phyloP scores from a whole-genome alignment of 208 protist species.

The Trypanosoma brucei region DNA sequence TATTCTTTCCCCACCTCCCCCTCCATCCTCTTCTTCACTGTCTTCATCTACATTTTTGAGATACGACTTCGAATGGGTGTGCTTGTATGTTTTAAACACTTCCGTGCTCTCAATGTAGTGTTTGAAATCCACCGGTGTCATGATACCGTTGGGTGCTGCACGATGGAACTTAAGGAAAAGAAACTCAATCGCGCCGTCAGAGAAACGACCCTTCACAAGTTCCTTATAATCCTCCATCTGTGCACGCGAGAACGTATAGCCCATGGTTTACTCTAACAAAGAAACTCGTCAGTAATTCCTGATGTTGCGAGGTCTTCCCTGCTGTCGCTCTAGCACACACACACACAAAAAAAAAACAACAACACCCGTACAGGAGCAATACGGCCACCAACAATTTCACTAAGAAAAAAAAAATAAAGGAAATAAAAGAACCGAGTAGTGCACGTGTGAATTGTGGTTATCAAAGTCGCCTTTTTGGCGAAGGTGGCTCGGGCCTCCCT shows the following conservation, averaged over 20 bases:
- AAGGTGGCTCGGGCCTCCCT: no score
- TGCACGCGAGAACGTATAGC: slow-evolving; percentile 53
- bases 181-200: slow-evolving; percentile 78
- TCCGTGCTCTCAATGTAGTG: slow-evolving; percentile 77
- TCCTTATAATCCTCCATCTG: slow-evolving; percentile 84
- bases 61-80: slow-evolving; percentile 7
- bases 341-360: no score
- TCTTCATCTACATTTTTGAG: slow-evolving; percentile 3
- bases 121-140: slow-evolving; percentile 75
- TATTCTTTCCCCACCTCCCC: slow-evolving; percentile 5
- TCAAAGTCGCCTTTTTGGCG: no score
- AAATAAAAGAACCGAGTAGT: no score
- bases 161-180: slow-evolving; percentile 74
- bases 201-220: slow-evolving; percentile 74
- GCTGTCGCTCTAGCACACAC: no score
- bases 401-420: no score
- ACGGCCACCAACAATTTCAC: no score
- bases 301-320: background rate
- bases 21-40: slow-evolving; percentile 16
- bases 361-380: no score
- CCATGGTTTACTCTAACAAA: slow-evolving; percentile 45
- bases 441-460: no score
- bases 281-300: background rate
- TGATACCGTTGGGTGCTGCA: slow-evolving; percentile 64
- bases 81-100: slow-evolving; percentile 72